Evolutionary conservation across 208 protist genomes (phyloP).

Genomic region (Angomonas deanei): DNA sequence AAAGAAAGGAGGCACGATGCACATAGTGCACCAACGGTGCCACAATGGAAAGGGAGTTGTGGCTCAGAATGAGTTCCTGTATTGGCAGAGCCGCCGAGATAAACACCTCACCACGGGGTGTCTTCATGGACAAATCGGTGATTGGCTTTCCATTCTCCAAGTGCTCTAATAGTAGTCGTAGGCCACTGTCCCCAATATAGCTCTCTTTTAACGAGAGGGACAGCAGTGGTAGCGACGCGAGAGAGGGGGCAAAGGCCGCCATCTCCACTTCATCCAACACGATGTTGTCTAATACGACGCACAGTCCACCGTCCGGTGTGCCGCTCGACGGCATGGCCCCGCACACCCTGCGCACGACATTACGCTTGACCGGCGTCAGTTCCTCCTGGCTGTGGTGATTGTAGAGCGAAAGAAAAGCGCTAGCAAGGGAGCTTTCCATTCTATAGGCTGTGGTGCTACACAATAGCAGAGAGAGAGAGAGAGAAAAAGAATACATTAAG

Average conservation of each 20-base stretch:
- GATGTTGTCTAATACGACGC: background rate
- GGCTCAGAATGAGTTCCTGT: constrained; percentile 19
- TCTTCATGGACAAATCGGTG: background rate
- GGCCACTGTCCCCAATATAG: background rate
- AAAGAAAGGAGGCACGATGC: constrained; percentile 18
- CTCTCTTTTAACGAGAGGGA: background rate
- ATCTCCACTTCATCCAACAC: background rate
- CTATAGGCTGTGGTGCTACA: too few species aligned
- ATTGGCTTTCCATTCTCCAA: background rate
- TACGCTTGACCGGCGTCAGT: background rate
- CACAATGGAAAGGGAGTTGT: constrained; percentile 21
- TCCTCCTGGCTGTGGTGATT: background rate
- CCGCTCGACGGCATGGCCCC: background rate
- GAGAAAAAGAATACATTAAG: background rate
- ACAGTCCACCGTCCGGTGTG: background rate
- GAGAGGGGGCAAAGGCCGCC: background rate
- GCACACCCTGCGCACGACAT: background rate
- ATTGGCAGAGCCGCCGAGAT: background rate
- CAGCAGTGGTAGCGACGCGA: background rate
- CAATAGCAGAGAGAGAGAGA: background rate
- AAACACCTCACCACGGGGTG: background rate
- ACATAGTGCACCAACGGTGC: constrained; percentile 26
- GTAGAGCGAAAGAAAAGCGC: background rate
- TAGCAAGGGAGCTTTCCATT: background rate
- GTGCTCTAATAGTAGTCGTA: background rate